Evolutionary conservation across 257 asterid genomes (phyloP), one percentile per base, ranked within the genome.

Genomic region (Coffea canephora): DNA sequence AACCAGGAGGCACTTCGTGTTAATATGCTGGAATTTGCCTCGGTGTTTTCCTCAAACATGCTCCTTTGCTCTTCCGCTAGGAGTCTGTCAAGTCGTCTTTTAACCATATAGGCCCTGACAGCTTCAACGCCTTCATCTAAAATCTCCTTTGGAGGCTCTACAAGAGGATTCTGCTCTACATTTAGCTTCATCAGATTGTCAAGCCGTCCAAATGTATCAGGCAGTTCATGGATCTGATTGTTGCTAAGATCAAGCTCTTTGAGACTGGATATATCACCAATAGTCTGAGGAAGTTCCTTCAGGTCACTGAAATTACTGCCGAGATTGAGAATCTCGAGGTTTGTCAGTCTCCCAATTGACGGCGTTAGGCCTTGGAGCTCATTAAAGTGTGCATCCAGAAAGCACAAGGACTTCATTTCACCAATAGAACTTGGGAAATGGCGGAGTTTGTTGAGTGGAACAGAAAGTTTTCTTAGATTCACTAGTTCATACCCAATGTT

Each of bases 231-330:
- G 78, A 95, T 91, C 93, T 95, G 99, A 83, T 95, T 93, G 91
- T 95, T 93, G 90, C 99, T 92, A 87, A 93, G 77, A 85, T 95
- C 96, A 46, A 92, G 93, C 77, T 95, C 99, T 81, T 88, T 92
- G 61, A 95, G 93, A 84, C 74, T 91, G 76, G 71, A 82, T 39
- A 95, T 91, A 84, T 93, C 97, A 62, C 94, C 85, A 39, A 95
- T 83, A 43, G 97, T 87, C 21, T 85, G 89, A 8, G 99, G 98
- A 36, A 95, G 94, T 73, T 88, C 91, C 45, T 86, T 82, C 57
- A 95, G 84, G 86, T 95, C 98, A 57, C 86, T 94, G 88, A 95
- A 95, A 84, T 95, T 95, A 88, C 94, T 89, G 82, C 97, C 86
- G 10, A 95, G 87, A 81, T 93, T 87, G 69, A 95, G 88, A 79